phyloP scores from a whole-genome alignment of 768 basidiomycete species.

The Macrolepiota fuliginosa region DNA sequence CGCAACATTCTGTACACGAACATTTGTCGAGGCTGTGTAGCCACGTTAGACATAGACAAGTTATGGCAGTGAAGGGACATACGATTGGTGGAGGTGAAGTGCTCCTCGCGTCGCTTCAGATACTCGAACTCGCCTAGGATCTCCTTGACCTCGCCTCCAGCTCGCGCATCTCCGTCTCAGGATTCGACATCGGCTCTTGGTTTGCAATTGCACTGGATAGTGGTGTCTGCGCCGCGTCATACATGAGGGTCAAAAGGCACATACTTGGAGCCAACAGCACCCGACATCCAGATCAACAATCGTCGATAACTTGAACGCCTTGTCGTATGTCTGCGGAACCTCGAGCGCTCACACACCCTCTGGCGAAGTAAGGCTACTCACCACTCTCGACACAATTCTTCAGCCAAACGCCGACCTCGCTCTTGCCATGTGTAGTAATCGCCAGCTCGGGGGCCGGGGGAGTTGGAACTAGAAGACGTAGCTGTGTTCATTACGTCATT shows the following conservation, averaged over 20 bases:
- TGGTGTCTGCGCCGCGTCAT: conserved; percentile 4
- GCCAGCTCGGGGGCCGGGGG: too few species aligned
- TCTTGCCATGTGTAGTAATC: conserved; percentile 89
- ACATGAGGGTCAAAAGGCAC: conserved; percentile 23
- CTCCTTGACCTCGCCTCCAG: conserved; percentile 92
- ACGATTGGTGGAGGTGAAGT: conserved; percentile 90
- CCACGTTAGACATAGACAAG: background rate
- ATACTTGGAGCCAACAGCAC: conserved; percentile 98
- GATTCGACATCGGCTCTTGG: conserved; percentile 91
- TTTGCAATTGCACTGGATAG: conserved; percentile 88
- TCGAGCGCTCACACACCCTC: background rate
- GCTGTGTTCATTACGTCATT: too few species aligned
- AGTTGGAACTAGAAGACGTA: too few species aligned
- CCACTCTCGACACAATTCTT: conserved; percentile 75
- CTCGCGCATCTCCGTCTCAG: conserved; percentile 98
- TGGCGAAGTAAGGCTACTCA: conserved; percentile 35
- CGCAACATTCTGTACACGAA: conserved; percentile 89
- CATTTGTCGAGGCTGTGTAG: conserved; percentile 80
- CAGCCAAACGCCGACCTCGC: conserved; percentile 95
- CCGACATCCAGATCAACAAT: conserved; percentile 93
- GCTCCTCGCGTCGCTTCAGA: conserved; percentile 85
- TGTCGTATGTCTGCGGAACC: conserved; percentile 34
- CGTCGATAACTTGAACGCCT: conserved; percentile 51
- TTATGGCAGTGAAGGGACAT: conserved; percentile 25
- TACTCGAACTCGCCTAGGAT: conserved; percentile 92